phyloP scores from a whole-genome alignment of 805 yeast species.

The Metschnikowia cubensis region DNA sequence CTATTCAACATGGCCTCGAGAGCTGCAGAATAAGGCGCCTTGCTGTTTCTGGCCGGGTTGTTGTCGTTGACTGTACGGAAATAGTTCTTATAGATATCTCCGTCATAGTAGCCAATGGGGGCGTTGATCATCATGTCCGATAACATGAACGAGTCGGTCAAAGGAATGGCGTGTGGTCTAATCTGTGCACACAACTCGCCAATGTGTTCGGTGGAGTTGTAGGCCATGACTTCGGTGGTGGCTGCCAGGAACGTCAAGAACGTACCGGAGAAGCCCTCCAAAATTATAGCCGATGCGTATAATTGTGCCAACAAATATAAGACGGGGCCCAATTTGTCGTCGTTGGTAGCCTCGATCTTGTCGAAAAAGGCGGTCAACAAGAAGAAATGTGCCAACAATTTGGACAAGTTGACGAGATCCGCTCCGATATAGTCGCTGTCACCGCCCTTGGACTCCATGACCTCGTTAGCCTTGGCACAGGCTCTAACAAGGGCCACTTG shows the following conservation, averaged over 20 bases:
- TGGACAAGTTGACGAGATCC: constrained; percentile 45
- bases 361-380: constrained; percentile 38
- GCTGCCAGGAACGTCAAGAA: constrained; percentile 65
- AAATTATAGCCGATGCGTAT: constrained; percentile 54
- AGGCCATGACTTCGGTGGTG: constrained; percentile 44
- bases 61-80: constrained; percentile 47
- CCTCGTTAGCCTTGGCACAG: constrained; percentile 27
- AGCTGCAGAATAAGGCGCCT: constrained; percentile 56
- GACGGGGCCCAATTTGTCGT: constrained; percentile 43
- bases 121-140: constrained; percentile 80
- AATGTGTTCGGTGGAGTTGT: constrained; percentile 39
- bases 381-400: constrained; percentile 49
- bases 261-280: constrained; percentile 64
- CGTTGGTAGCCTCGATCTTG: constrained; percentile 30
- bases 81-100: constrained; percentile 80
- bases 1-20: constrained; percentile 42
- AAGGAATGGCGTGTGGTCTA: constrained; percentile 67
- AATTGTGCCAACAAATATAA: constrained; percentile 55
- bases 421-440: constrained; percentile 46
- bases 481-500: constrained; percentile 40
- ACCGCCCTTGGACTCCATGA: constrained; percentile 30
- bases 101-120: constrained; percentile 75
- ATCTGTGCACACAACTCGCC: constrained; percentile 32
- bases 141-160: constrained; percentile 80
- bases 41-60: constrained; percentile 49